Conservation (phyloP, 2,329 filamentous ascomycete genomes). For the Fusarium mangiferae region DNA sequence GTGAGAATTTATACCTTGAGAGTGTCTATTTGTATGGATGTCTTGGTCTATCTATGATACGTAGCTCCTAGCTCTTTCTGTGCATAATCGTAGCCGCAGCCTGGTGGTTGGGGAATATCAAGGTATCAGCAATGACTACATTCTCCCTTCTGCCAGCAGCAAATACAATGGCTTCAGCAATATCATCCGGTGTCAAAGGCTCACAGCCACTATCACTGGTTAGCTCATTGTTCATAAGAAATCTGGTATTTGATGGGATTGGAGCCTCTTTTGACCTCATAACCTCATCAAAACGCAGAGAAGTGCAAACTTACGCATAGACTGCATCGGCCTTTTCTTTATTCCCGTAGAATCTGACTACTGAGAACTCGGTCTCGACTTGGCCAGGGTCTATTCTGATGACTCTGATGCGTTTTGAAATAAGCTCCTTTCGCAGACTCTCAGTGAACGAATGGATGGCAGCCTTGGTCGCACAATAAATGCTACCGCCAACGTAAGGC, state of each 20-base stretch:
- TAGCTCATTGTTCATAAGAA: not conserved
- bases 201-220: conserved; percentile 69
- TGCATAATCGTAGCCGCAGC: conserved; percentile 42
- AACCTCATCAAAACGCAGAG: too few relatives aligned
- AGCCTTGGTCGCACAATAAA: conserved; percentile 93
- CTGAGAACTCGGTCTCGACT: conserved; percentile 94
- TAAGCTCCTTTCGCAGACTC: conserved; percentile 80
- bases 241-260: too few relatives aligned
- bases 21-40: not conserved
- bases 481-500: conserved; percentile 83
- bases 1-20: rapidly evolving
- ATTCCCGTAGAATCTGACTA: conserved; percentile 88
- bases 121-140: conserved; percentile 86
- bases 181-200: conserved; percentile 87
- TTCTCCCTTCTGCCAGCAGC: conserved; percentile 85
- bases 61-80: conserved; percentile 40
- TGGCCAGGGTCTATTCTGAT: conserved; percentile 92
- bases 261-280: too few relatives aligned
- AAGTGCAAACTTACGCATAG: conserved; percentile 71
- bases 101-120: conserved; percentile 90
- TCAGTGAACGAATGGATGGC: conserved; percentile 88
- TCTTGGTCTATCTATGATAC: not conserved
- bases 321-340: conserved; percentile 89
- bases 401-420: conserved; percentile 80
- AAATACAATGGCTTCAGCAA: conserved; percentile 91